phyloP scores from a whole-genome alignment of 2,329 filamentous ascomycete genomes.

The Cytospora paraplurivora region DNA sequence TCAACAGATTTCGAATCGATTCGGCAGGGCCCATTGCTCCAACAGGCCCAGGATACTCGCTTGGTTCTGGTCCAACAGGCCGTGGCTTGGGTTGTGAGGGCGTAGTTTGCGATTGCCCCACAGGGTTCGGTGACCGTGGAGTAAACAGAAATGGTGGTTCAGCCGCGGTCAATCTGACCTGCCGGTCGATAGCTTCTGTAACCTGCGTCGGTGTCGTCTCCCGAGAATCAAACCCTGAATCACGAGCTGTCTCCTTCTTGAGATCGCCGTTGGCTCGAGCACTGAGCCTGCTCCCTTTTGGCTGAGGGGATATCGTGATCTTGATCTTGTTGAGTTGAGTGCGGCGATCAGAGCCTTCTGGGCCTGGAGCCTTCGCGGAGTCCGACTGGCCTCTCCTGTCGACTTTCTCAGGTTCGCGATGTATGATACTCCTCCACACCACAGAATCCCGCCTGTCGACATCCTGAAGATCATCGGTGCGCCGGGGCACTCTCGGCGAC shows the following conservation, averaged over 20 bases:
- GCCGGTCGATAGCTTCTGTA: background rate
- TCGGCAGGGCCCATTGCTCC: constrained; percentile 13
- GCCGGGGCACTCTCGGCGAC: background rate
- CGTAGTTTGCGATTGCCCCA: too few species aligned
- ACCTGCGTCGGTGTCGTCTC: background rate
- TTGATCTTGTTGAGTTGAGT: background rate
- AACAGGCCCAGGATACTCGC: background rate
- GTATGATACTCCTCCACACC: background rate
- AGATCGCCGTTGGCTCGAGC: background rate
- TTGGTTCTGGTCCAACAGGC: background rate
- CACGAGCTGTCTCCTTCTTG: too few species aligned
- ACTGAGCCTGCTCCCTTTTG: background rate
- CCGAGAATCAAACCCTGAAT: background rate
- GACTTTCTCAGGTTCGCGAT: background rate
- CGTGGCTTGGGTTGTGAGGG: background rate
- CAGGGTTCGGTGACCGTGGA: background rate
- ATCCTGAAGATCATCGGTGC: background rate
- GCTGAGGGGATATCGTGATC: background rate
- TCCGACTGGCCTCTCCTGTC: background rate
- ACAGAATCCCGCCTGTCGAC: background rate
- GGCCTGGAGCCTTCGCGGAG: background rate
- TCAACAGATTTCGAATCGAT: background rate
- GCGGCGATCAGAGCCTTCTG: background rate
- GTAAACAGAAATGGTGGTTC: background rate
- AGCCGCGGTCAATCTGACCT: background rate